A percentile compares a stretch with the other conserved stretches of the same genome.
These are phyloP conservation scores for Maudiozyma humilis DNA, from an alignment of 1,139 yeast species.

Conservation along the genomic window DNA sequence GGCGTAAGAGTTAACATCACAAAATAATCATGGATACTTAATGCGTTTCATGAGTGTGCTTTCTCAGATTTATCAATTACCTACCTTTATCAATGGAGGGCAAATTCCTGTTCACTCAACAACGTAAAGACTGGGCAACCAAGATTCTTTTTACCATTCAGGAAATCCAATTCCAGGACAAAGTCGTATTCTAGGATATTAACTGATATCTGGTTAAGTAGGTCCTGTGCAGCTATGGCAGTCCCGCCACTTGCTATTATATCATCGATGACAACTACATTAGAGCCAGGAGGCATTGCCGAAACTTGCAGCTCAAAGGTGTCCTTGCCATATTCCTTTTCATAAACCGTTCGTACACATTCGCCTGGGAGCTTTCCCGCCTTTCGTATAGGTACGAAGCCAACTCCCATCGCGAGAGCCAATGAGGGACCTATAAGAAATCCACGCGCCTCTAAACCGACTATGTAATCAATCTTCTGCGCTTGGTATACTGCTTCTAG, in stretches of 20 bases:
- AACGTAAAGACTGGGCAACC: conserved; percentile 80
- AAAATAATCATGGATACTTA: no score
- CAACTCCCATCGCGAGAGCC: conserved; percentile 80
- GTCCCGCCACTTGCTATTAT: conserved; percentile 97
- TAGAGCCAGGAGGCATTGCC: conserved; percentile 71
- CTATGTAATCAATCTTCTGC: conserved; percentile 71
- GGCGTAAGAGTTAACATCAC: no score
- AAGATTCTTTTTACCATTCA: conserved; percentile 83
- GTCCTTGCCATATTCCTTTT: conserved; percentile 89
- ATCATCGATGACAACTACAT: conserved; percentile 82
- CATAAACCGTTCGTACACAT: conserved; percentile 57
- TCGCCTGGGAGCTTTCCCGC: conserved; percentile 92
- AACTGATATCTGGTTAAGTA: conserved; percentile 58
- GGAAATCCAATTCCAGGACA: conserved; percentile 86
- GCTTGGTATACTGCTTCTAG: conserved; percentile 45
- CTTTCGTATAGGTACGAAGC: conserved; percentile 91
- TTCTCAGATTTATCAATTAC: background rate
- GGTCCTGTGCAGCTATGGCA: conserved; percentile 85
- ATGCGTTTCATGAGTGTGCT: background rate
- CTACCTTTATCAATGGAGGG: conserved; percentile 14
- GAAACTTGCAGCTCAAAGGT: conserved; percentile 79
- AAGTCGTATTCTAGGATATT: conserved; percentile 72
- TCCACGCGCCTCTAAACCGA: conserved; percentile 94
- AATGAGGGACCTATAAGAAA: conserved; percentile 91
- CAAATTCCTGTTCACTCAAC: conserved; percentile 69